These are phyloP conservation scores for Diaporthe capsici DNA, from an alignment of 2,329 filamentous ascomycete species.

Conservation along the genomic window DNA sequence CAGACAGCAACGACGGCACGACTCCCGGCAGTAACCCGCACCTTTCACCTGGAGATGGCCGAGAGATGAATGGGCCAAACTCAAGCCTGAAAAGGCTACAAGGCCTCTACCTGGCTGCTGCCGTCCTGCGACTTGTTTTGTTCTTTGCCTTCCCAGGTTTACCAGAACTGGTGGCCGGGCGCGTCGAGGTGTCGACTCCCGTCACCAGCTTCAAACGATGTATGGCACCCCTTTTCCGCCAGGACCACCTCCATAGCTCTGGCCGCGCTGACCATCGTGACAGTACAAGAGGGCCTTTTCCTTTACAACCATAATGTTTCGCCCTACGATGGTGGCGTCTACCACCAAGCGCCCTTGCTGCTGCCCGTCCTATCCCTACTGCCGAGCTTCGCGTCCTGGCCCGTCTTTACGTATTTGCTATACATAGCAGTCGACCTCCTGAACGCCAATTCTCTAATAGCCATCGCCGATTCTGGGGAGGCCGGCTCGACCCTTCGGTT, in stretches of 20 bases:
- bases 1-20: slow-evolving; percentile 29
- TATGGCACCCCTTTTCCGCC: slow-evolving; percentile 60
- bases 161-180: slow-evolving; percentile 86
- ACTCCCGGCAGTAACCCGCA: slow-evolving; percentile 31
- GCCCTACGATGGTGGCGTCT: slow-evolving; percentile 94
- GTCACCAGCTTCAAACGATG: slow-evolving; percentile 98
- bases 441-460: slow-evolving; percentile 82
- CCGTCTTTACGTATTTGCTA: slow-evolving; percentile 82
- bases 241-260: neutral
- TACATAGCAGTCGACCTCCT: slow-evolving; percentile 87
- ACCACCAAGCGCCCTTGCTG: slow-evolving; percentile 86
- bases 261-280: slow-evolving; percentile 19
- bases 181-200: slow-evolving; percentile 96
- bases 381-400: slow-evolving; percentile 75
- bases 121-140: slow-evolving; percentile 83
- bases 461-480: slow-evolving; percentile 86
- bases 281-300: slow-evolving; percentile 96
- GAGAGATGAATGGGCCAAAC: slow-evolving; percentile 54
- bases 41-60: slow-evolving; percentile 44
- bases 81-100: slow-evolving; percentile 63
- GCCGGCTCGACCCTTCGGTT: slow-evolving; percentile 81
- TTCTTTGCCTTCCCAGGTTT: slow-evolving; percentile 86
- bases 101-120: slow-evolving; percentile 81
- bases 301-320: slow-evolving; percentile 97
- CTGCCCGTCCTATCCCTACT: slow-evolving; percentile 93